Evolutionary conservation across 1,284 basidiomycete genomes (phyloP), one percentile per base, ranked within the genome.

Genomic region (Apiotrichum veenhuisii): DNA sequence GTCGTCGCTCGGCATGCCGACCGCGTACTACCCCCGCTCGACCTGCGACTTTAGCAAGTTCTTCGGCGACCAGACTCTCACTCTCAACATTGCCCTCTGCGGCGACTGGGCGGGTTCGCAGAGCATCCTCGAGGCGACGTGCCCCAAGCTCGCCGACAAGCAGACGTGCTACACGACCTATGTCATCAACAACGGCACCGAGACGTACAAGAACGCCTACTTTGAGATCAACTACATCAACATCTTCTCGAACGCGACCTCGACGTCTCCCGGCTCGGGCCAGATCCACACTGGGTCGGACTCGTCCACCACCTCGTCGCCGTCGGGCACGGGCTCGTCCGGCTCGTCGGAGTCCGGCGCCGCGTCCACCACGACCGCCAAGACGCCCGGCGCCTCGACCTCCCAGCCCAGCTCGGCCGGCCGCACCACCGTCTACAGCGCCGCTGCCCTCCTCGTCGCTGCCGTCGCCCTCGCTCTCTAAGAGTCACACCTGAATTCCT

Each of bases 61-160:
- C 76, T 90, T 91, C 73, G 71, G 80, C 17, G 61, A 84, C 0
- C 86, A 89, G 67, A 79, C 82, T 54, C 79, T 89, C 46, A 87
- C 91, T 66, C 84, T 89, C 62, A 84, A 86, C 70, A 88, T 88
- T 58, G 87, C 87, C 1, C 81, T 89, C 14, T 90, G 88, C 58
- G 76, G 84, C 25, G 75, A 75, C 58, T 85, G 82, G 81, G 70
- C 84, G 5, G 83, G 83, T 8, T 71, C 76, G n/a, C 38, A 82
- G 7, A 65, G 74, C 33, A 76, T 83, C 36, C 87, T 88, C 71
- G 74, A 79, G 15, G 70, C 84, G 68, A 89, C 87, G 0, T 90
- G 88, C 74, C 68, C 67, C 11, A 57, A 67, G 5, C 64, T 77
- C 17, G 52, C 40, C 0, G 69, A 63, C 7, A 59, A 63, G 17